phyloP scores from a whole-genome alignment of 352 stramenopile species.

The Globisporangium splendens region DNA sequence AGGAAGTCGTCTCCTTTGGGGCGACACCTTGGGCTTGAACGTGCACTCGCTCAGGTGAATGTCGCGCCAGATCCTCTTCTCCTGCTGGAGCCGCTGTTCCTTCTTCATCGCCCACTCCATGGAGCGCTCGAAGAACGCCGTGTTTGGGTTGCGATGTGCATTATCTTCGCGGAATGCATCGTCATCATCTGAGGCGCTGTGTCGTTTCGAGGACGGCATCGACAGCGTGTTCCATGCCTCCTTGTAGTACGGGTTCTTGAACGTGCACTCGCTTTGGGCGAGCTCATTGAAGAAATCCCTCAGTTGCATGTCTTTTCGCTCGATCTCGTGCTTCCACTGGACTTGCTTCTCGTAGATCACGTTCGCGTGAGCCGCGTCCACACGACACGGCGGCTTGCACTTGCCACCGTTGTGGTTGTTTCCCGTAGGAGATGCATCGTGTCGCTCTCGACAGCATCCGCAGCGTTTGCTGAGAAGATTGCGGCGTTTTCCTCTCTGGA shows the following conservation, averaged over 20 bases:
- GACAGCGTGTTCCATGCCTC: constrained; percentile 28
- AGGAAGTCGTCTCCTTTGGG: background rate
- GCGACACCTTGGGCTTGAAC: constrained; percentile 36
- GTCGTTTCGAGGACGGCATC: background rate
- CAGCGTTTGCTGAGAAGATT: constrained; percentile 16
- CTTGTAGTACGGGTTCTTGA: constrained; percentile 56
- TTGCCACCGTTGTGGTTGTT: background rate
- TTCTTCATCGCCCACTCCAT: constrained; percentile 37
- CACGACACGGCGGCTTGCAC: constrained; percentile 6
- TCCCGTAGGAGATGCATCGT: background rate
- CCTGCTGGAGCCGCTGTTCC: constrained; percentile 27
- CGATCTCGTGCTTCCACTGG: constrained; percentile 52
- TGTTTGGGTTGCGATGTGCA: constrained; percentile 12
- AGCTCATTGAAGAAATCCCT: constrained; percentile 33
- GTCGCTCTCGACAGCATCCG: constrained; percentile 18
- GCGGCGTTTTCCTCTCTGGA: constrained; percentile 19
- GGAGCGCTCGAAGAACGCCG: constrained; percentile 46
- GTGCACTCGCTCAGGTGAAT: constrained; percentile 52
- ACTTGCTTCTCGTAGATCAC: constrained; percentile 61
- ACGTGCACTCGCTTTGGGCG: constrained; percentile 37
- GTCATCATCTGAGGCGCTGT: background rate
- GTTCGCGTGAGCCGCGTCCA: constrained; percentile 25
- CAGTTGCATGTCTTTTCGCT: constrained; percentile 29
- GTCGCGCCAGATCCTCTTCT: constrained; percentile 35
- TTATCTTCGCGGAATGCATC: background rate